Evolutionary conservation across 1,284 basidiomycete species (phyloP), one percentile per base, ranked within the genome.

Genomic region (Trametes versicolor): DNA sequence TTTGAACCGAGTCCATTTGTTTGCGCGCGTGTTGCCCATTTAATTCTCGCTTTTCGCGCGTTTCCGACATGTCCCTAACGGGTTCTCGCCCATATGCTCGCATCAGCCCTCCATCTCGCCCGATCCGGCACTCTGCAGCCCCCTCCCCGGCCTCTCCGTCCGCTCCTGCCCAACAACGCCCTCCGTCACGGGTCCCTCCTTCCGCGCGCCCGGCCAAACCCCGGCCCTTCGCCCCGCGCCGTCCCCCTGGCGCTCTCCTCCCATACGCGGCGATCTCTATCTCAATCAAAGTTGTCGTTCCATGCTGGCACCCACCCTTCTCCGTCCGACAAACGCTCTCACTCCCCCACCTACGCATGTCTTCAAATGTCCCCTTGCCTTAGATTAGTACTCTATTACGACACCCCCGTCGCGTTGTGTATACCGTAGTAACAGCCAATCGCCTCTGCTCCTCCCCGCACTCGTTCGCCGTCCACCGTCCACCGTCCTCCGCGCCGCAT

Each of bases 1-100:
- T 73, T 71, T 73, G 67, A 70, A 67, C 69, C 62, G 48, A 58
- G 12, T 19, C 51, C 64, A 61, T 64, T 69, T 73, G 70, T 71
- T 71, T 73, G 72, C 69, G 60, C 69, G 63, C 62, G 63, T 65
- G 63, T 66, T 61, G 65, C 45, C 39, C 39, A 49, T 50, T 56
- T 56, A 25, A 12, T 60, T 61, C 59, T 64, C 61, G 19, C 19
- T 36, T 13, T 19, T 32, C 29, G 25, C 29, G 10, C 27, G 19
- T 34, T 36, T 51, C 29, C 50, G 29, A 32, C 29, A 32, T 32
- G 29, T 25, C 19, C 7, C 1, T n/a, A n/a, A n/a, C n/a, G n/a
- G n/a, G n/a, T n/a, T 51, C 27, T 51, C 29, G 49, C 29, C 48
- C 19, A 10, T 19, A 23, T 23, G 21, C 9, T 23, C 17, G 21